Percentiles rank a stretch among this genome's conserved stretches.
Conservation (phyloP, 345 rosid species). For the Bretschneidera sinensis region DNA sequence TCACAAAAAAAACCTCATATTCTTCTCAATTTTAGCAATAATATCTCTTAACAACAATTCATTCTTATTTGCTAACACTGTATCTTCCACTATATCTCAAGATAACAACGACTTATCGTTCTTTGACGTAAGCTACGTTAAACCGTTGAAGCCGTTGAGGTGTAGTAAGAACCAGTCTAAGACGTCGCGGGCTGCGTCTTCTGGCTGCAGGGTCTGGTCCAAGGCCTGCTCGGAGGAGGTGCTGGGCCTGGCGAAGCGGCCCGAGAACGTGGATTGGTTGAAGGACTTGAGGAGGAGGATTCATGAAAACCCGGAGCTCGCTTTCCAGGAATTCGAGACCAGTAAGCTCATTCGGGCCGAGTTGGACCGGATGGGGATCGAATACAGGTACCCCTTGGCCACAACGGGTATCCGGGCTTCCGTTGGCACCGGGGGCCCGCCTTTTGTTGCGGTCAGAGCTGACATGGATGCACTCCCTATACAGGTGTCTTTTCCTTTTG, state of each 20-base stretch:
- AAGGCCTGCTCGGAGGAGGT: constrained; percentile 20
- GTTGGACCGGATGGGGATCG: constrained; percentile 49
- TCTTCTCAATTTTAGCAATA: too few species aligned
- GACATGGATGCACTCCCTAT: constrained; percentile 88
- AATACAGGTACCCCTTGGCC: constrained; percentile 52
- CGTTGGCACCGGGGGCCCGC: constrained; percentile 70
- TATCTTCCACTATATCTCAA: not conserved
- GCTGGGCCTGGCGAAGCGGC: constrained; percentile 30
- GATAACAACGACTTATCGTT: constrained; percentile 17
- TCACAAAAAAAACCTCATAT: too few species aligned
- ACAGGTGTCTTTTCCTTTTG: constrained; percentile 33
- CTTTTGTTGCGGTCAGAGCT: constrained; percentile 70
- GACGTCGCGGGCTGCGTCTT: constrained; percentile 3
- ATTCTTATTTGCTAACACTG: too few species aligned
- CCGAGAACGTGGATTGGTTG: constrained; percentile 54
- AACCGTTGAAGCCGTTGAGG: constrained; percentile 4
- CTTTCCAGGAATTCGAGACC: constrained; percentile 62
- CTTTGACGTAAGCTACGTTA: constrained; percentile 10
- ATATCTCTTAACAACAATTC: too few species aligned
- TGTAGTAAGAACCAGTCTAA: constrained; percentile 20
- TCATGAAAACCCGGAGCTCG: constrained; percentile 76
- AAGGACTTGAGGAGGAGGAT: constrained; percentile 55
- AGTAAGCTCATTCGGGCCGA: constrained; percentile 52
- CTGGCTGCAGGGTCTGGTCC: constrained; percentile 23
- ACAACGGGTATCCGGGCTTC: constrained; percentile 73